A percentile compares a stretch with the other conserved stretches of the same genome.
phyloP scores from a whole-genome alignment of 805 yeast genomes.

The Geotrichum ghanense region DNA sequence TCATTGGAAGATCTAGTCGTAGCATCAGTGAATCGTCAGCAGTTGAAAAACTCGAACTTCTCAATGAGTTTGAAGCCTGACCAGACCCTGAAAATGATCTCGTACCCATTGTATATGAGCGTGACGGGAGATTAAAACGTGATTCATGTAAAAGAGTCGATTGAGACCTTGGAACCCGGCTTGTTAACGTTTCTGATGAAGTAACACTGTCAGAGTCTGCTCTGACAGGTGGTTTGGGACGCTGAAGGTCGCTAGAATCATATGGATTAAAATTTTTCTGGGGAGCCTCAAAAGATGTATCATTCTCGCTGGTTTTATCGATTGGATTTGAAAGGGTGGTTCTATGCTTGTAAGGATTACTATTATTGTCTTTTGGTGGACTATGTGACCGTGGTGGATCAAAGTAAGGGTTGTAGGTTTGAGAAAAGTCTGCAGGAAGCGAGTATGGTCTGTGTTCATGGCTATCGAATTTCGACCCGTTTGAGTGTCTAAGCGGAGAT shows the following conservation, averaged over 20 bases:
- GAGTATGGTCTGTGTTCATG: too few species aligned
- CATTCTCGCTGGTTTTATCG: too few species aligned
- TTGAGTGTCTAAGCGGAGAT: not conserved
- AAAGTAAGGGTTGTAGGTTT: too few species aligned
- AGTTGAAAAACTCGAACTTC: constrained; percentile 10
- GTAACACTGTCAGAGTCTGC: not conserved
- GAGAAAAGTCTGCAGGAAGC: not conserved
- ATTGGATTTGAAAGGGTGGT: too few species aligned
- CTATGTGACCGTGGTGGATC: not conserved
- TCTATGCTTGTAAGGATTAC: too few species aligned
- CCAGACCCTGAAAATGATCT: not conserved
- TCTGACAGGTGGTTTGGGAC: not conserved
- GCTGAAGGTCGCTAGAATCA: too few species aligned
- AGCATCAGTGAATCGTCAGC: constrained; percentile 13
- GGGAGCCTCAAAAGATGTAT: too few species aligned
- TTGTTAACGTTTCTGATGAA: not conserved
- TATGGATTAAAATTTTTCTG: too few species aligned
- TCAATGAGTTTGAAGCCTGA: constrained; percentile 6
- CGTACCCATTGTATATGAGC: not conserved
- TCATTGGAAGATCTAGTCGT: constrained; percentile 14
- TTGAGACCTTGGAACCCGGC: not conserved
- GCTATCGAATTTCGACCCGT: not conserved
- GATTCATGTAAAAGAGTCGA: not conserved
- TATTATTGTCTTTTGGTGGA: not conserved
- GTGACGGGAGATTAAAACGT: not conserved